These are phyloP conservation scores for Lomentospora prolificans DNA, from an alignment of 2,329 filamentous ascomycete genomes.

Conservation along the genomic window DNA sequence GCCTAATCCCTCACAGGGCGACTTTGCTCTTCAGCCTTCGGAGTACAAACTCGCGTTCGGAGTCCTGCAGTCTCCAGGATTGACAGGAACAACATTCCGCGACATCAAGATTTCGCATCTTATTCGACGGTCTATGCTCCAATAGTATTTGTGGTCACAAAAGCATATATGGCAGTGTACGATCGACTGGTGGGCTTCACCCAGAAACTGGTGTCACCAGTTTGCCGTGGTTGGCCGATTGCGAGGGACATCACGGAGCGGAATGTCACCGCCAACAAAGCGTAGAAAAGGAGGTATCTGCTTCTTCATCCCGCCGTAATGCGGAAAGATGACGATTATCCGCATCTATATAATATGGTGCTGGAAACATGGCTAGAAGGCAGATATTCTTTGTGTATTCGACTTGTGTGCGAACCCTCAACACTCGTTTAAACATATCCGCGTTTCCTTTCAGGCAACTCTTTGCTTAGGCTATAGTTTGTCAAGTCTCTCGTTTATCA, in stretches of 20 bases:
- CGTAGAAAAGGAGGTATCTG: neutral
- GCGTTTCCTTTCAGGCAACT: neutral
- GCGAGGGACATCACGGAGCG: neutral
- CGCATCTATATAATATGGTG: neutral
- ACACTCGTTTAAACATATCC: neutral
- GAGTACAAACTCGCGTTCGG: neutral
- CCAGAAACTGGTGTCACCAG: constrained; percentile 1
- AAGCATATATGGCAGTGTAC: too few relatives aligned
- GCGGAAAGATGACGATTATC: neutral
- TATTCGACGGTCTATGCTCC: neutral
- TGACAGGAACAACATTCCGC: neutral
- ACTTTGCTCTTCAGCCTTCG: neutral
- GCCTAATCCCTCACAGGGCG: neutral
- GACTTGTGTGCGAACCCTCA: neutral
- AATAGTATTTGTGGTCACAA: neutral
- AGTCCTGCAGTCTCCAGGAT: neutral
- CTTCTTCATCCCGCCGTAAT: neutral
- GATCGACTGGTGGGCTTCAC: too few relatives aligned
- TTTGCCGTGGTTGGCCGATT: neutral
- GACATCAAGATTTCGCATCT: neutral
- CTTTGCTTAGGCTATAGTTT: neutral
- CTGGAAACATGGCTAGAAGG: neutral
- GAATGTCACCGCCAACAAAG: neutral
- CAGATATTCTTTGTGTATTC: neutral
- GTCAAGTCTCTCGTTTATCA: neutral